Evolutionary conservation across 2,329 filamentous ascomycete genomes (phyloP).

Genomic region (Penicillium italicum): DNA sequence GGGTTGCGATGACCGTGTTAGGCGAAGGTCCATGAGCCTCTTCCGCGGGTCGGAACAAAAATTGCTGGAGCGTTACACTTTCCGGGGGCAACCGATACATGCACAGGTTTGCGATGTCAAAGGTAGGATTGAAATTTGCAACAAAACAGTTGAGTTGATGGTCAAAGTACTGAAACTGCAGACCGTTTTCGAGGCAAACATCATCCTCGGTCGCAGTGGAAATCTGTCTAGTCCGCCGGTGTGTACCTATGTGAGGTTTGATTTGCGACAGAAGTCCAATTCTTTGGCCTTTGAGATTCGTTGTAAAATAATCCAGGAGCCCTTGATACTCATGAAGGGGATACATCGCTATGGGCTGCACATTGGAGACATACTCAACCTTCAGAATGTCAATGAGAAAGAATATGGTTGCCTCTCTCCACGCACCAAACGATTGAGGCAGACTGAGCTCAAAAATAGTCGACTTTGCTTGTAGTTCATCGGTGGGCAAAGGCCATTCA

Average conservation of each 20-base stretch:
- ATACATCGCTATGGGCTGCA: conserved; percentile 11
- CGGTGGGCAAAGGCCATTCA: conserved; percentile 55
- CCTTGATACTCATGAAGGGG: conserved; percentile 13
- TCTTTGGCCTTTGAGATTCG: too few species aligned
- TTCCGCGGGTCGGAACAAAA: conserved; percentile 33
- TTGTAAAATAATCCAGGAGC: background rate
- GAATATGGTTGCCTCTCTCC: conserved; percentile 50
- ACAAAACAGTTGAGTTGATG: conserved; percentile 17
- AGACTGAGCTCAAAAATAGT: conserved; percentile 53
- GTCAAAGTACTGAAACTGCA: conserved; percentile 37
- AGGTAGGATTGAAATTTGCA: conserved; percentile 12
- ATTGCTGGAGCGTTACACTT: conserved; percentile 39
- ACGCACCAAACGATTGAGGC: conserved; percentile 43
- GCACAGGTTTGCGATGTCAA: conserved; percentile 30
- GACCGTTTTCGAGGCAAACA: conserved; percentile 48
- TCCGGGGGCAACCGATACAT: conserved; percentile 32
- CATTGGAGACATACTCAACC: conserved; percentile 2
- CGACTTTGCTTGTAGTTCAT: conserved; percentile 37
- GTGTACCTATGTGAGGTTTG: too few species aligned
- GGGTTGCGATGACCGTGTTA: conserved; percentile 54
- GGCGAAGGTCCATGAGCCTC: conserved; percentile 30
- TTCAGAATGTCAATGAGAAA: conserved; percentile 43
- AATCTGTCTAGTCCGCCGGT: too few species aligned
- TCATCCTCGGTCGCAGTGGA: conserved; percentile 25
- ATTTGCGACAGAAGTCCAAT: too few species aligned